Evolutionary conservation across 768 basidiomycete genomes (phyloP).

Genomic region (Multifurca ochricompacta): DNA sequence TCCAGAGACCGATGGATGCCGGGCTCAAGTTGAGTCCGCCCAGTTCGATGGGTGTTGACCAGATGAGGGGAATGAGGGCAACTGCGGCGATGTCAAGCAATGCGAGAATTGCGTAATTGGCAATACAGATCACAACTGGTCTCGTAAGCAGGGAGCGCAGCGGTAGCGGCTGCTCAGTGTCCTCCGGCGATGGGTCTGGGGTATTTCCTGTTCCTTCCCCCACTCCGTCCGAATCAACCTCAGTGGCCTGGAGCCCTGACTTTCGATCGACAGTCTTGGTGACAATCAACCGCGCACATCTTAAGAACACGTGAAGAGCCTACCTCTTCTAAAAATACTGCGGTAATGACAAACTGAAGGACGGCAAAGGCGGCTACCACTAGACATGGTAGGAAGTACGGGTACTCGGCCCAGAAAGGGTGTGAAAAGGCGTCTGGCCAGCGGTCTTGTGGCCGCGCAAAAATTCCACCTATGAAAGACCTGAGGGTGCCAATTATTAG

Average conservation of each 20-base stretch:
- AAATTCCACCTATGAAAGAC: constrained; percentile 21
- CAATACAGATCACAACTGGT: constrained; percentile 35
- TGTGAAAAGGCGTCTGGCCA: constrained; percentile 19
- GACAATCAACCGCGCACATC: too few species aligned
- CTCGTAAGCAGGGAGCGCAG: constrained; percentile 31
- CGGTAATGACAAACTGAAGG: background rate
- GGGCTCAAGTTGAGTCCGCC: constrained; percentile 35
- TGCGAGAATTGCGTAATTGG: constrained; percentile 36
- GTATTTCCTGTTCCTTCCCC: too few species aligned
- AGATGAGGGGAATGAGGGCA: constrained; percentile 40
- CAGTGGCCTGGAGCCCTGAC: background rate
- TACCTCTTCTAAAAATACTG: constrained; percentile 12
- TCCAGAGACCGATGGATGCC: constrained; percentile 32
- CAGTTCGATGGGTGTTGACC: constrained; percentile 34
- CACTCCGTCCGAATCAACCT: background rate
- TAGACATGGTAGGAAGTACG: constrained; percentile 24
- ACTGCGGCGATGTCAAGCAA: constrained; percentile 36
- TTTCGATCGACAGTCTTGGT: background rate
- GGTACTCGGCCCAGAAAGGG: constrained; percentile 23
- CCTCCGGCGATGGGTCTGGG: too few species aligned
- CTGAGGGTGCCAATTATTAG: constrained; percentile 5
- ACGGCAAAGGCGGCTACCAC: background rate
- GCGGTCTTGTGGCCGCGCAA: constrained; percentile 23
- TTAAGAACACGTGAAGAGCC: too few species aligned
- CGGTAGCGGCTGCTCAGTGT: constrained; percentile 17